Evolutionary conservation across 192 early-diverging fungal species (phyloP).

Genomic region (Mortierella hygrophila): DNA sequence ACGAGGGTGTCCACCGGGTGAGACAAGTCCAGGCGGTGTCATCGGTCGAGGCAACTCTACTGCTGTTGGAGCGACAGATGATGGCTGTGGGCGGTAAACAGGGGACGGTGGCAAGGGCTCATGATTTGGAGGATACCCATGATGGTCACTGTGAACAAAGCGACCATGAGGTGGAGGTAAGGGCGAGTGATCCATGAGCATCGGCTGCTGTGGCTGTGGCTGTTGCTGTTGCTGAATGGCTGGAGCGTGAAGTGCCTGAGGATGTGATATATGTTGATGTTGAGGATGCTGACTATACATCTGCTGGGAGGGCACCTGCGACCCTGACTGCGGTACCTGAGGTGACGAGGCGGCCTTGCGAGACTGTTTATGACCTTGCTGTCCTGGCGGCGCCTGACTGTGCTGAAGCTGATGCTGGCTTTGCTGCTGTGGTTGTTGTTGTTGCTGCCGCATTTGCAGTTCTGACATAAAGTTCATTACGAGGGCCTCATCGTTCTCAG

Average conservation of each 20-base stretch:
- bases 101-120: constrained; percentile 1
- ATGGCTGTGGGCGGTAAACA: constrained; percentile 7
- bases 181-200: constrained; percentile 9
- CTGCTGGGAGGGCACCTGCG: constrained; percentile 1
- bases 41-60: constrained; percentile 6
- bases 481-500: constrained; percentile 36
- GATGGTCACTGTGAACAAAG: constrained; percentile 17
- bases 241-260: constrained; percentile 5
- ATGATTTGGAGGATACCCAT: constrained; percentile 26
- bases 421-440: constrained; percentile 20
- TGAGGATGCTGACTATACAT: constrained; percentile 8
- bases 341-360: constrained; percentile 15
- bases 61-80: background rate
- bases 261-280: constrained; percentile 9
- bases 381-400: background rate
- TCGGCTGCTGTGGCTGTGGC: constrained; percentile 18
- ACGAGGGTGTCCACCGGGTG: background rate
- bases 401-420: constrained; percentile 1
- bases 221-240: background rate
- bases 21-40: constrained; percentile 16
- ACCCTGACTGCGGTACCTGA: background rate
- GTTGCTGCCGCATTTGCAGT: constrained; percentile 33
- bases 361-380: constrained; percentile 3
- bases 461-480: constrained; percentile 53
- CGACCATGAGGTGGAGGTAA: constrained; percentile 13